phyloP scores from a whole-genome alignment of 441 rosid species.

The Croton laevigatus region DNA sequence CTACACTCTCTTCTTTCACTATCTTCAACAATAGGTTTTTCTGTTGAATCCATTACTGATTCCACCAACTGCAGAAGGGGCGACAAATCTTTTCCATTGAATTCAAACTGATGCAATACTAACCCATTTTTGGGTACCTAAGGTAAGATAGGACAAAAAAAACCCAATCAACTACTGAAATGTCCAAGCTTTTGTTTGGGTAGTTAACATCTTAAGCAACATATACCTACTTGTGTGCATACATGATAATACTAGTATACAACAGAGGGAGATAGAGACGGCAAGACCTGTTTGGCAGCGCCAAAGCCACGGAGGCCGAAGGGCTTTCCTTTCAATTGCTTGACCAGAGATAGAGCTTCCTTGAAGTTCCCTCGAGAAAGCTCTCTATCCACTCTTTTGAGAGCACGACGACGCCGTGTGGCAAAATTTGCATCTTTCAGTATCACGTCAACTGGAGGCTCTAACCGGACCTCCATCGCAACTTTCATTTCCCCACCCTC shows the following conservation, averaged over 20 bases:
- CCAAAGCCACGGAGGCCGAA: constrained; percentile 48
- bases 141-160: not conserved
- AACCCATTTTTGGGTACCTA: constrained; percentile 42
- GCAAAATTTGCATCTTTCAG: constrained; percentile 7
- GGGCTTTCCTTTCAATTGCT: constrained; percentile 40
- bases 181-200: no score
- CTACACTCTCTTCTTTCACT: constrained; percentile 16
- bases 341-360: no score
- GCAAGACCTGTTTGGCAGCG: constrained; percentile 38
- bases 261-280: not conserved
- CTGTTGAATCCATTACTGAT: constrained; percentile 32
- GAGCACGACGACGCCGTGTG: constrained; percentile 38
- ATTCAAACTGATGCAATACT: constrained; percentile 26
- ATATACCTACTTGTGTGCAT: no score
- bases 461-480: constrained; percentile 6
- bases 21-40: no score
- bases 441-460: not conserved
- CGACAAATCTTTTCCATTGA: constrained; percentile 19
- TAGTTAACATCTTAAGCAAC: no score
- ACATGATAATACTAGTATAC: no score
- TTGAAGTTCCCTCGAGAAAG: no score
- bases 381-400: no score
- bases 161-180: no score
- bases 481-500: constrained; percentile 9
- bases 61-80: constrained; percentile 26